Evolutionary conservation across 148 eudicot genomes (phyloP).

Genomic region (Hydrangea macrophylla): DNA sequence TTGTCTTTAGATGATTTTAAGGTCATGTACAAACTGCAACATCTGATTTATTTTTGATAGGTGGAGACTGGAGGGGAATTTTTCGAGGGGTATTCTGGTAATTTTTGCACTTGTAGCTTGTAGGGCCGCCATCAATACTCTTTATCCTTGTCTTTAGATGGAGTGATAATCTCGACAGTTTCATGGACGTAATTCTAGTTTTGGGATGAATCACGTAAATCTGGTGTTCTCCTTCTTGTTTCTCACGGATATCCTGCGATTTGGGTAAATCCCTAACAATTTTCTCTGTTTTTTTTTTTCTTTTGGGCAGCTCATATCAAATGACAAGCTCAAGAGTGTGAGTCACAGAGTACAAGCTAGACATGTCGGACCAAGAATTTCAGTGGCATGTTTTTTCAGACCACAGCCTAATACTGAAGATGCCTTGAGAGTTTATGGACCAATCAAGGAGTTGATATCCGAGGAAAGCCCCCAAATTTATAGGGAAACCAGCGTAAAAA

Average conservation of each 20-base stretch:
- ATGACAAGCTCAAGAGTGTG: slow-evolving; percentile 57
- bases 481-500: slow-evolving; percentile 29
- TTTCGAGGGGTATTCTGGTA: no score
- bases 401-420: slow-evolving; percentile 10
- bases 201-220: no score
- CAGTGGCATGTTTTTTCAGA: slow-evolving; percentile 56
- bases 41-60: background rate
- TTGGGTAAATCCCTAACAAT: no score
- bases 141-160: no score
- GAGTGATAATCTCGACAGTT: no score
- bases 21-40: no score
- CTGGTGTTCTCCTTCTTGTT: no score
- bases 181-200: no score
- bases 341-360: slow-evolving; percentile 51
- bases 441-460: slow-evolving; percentile 54
- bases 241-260: no score
- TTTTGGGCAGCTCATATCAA: slow-evolving; percentile 38
- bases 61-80: no score
- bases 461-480: slow-evolving; percentile 49
- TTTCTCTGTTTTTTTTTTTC: background rate
- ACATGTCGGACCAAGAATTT: slow-evolving; percentile 41
- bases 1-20: background rate
- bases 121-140: no score
- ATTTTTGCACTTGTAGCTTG: no score
- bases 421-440: slow-evolving; percentile 38